A percentile compares a stretch with the other conserved stretches of the same genome.
Evolutionary conservation across 352 stramenopile genomes (phyloP).

Genomic region (Phytopythium chamaehyphon): DNA sequence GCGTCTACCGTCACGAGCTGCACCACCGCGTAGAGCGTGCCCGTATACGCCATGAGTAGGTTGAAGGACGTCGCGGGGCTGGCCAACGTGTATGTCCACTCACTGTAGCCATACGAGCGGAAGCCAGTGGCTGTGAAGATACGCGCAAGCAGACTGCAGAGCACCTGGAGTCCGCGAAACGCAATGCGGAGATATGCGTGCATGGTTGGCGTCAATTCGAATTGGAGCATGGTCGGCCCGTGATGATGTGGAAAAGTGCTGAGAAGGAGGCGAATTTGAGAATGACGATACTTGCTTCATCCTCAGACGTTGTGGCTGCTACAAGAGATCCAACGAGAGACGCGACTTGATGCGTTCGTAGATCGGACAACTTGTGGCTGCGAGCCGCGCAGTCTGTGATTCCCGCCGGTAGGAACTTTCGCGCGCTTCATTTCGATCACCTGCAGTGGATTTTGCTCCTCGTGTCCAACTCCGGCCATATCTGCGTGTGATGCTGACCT

Average conservation of each 20-base stretch:
- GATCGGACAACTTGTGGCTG: neutral
- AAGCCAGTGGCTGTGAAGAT: conserved; percentile 33
- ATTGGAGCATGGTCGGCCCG: conserved; percentile 13
- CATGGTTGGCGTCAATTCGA: conserved; percentile 10
- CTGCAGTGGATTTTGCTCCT: no score
- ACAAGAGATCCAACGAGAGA: no score
- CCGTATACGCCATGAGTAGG: conserved; percentile 1
- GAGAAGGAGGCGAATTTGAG: neutral
- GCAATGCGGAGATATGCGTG: conserved; percentile 26
- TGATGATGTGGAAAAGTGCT: neutral
- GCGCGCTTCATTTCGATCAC: no score
- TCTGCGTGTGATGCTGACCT: no score
- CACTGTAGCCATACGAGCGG: conserved; percentile 14
- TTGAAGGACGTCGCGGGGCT: conserved; percentile 4
- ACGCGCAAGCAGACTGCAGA: conserved; percentile 49
- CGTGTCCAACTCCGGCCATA: no score
- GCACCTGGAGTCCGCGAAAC: conserved; percentile 42
- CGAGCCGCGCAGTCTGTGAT: conserved; percentile 1
- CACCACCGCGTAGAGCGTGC: neutral
- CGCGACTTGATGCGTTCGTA: no score
- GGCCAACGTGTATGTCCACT: neutral
- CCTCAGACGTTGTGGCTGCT: no score
- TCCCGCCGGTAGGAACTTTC: neutral
- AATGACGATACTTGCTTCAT: no score
- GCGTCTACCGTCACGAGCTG: conserved; percentile 3